A percentile compares a stretch with the other conserved stretches of the same genome.
phyloP scores from a whole-genome alignment of 805 yeast genomes.

The Starmerella vitae region DNA sequence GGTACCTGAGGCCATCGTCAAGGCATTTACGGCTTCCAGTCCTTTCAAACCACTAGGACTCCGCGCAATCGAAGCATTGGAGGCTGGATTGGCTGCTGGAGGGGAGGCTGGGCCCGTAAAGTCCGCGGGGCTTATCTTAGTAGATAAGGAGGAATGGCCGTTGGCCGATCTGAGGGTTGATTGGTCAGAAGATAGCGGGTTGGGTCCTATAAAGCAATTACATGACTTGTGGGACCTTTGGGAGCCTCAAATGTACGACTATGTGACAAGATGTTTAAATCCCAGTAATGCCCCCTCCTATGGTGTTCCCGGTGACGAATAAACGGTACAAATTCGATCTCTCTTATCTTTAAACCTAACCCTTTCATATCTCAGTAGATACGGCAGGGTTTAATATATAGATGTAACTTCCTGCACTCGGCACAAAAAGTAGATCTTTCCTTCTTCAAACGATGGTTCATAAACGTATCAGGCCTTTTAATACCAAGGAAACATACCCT shows the following conservation, averaged over 20 bases:
- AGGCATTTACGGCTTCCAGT: slow-evolving; percentile 5
- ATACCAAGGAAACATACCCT: slow-evolving; percentile 17
- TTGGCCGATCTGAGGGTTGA: slow-evolving; percentile 16
- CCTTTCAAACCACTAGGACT: slow-evolving; percentile 8
- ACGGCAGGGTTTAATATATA: no score
- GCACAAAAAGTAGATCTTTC: not conserved
- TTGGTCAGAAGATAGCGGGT: slow-evolving; percentile 11
- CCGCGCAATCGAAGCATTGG: slow-evolving; percentile 14
- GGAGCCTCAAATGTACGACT: slow-evolving; percentile 17
- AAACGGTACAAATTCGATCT: no score
- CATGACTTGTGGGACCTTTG: slow-evolving; percentile 12
- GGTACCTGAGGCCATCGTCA: slow-evolving; percentile 13
- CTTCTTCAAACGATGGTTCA: slow-evolving; percentile 11
- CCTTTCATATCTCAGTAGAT: no score
- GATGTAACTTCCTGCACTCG: not conserved
- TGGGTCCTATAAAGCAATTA: slow-evolving; percentile 9
- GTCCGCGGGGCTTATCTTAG: slow-evolving; percentile 13
- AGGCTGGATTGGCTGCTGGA: slow-evolving; percentile 17
- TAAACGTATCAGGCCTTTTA: slow-evolving; percentile 17
- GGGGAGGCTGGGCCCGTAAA: slow-evolving; percentile 19
- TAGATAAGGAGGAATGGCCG: slow-evolving; percentile 14
- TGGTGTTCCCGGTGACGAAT: slow-evolving; percentile 18
- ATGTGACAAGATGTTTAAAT: slow-evolving; percentile 11
- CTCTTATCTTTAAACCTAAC: no score
- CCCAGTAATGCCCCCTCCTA: slow-evolving; percentile 16